Conservation (phyloP, 257 asterid species). For the Paraleonurus japonicus region DNA sequence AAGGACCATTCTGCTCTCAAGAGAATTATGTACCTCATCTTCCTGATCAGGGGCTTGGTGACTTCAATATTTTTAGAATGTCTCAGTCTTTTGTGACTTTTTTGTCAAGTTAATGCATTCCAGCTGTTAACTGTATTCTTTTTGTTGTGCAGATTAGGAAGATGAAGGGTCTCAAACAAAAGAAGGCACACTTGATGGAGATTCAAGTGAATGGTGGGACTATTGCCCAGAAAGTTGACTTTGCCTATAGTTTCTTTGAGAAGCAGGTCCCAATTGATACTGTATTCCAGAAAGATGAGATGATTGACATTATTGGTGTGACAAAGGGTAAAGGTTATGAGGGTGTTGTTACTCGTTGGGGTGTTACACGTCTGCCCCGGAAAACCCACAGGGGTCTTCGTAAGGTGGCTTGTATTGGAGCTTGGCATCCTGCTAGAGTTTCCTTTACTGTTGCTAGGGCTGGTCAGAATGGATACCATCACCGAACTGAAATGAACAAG, state of each 20-base stretch:
- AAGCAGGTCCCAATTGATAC: slow-evolving; percentile 61
- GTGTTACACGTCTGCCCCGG: slow-evolving; percentile 67
- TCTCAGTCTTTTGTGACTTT: neutral
- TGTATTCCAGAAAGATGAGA: slow-evolving; percentile 61
- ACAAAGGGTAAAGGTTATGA: slow-evolving; percentile 64
- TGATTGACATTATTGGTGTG: slow-evolving; percentile 63
- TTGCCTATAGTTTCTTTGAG: slow-evolving; percentile 59
- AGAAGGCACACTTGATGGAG: slow-evolving; percentile 67
- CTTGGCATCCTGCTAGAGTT: slow-evolving; percentile 69
- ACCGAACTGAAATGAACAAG: slow-evolving; percentile 64
- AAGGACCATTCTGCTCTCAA: neutral
- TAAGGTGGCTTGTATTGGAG: slow-evolving; percentile 67
- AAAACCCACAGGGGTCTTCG: slow-evolving; percentile 70
- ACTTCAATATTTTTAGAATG: too few species aligned
- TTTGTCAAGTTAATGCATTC: too few species aligned
- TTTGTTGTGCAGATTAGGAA: slow-evolving; percentile 44
- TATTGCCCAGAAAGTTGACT: slow-evolving; percentile 64
- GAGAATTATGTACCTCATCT: too few species aligned
- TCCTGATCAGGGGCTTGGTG: neutral
- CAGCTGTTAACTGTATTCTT: neutral
- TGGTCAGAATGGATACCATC: slow-evolving; percentile 70
- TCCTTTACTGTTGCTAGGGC: slow-evolving; percentile 62
- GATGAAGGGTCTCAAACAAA: slow-evolving; percentile 64
- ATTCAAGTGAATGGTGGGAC: slow-evolving; percentile 68
- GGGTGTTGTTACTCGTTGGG: slow-evolving; percentile 75